phyloP scores from a whole-genome alignment of 2,329 filamentous ascomycete genomes.

The Apiospora pterosperma region DNA sequence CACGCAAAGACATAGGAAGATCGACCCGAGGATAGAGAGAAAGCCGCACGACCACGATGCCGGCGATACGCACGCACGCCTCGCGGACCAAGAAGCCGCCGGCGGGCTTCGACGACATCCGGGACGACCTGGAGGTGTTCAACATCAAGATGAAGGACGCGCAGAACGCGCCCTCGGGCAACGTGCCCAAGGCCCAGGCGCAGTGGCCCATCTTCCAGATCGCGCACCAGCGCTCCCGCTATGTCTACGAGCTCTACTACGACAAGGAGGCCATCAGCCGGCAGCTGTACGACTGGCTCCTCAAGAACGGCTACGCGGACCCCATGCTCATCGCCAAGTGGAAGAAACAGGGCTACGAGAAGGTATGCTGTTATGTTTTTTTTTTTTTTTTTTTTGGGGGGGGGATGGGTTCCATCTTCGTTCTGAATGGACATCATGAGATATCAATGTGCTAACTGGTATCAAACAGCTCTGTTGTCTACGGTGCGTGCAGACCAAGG shows the following conservation, averaged over 20 bases:
- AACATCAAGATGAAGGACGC: conserved; percentile 93
- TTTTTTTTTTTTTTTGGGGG: conserved; percentile 2
- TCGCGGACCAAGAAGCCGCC: conserved; percentile 80
- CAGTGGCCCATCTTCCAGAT: conserved; percentile 99
- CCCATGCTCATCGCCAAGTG: conserved; percentile 96
- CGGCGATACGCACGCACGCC: conserved; percentile 65
- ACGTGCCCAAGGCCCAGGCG: conserved; percentile 80
- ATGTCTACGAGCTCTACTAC: conserved; percentile 98
- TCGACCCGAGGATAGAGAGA: not conserved
- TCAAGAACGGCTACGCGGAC: conserved; percentile 97
- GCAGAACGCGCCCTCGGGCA: conserved; percentile 81
- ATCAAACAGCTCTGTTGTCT: conserved; percentile 76
- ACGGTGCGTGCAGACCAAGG: conserved; percentile 97
- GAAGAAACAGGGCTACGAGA: conserved; percentile 99
- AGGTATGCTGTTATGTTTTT: conserved; percentile 49
- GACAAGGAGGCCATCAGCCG: conserved; percentile 94
- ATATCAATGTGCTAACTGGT: conserved; percentile 19
- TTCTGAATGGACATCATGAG: no score
- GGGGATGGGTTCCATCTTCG: no score
- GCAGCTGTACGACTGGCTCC: conserved; percentile 87
- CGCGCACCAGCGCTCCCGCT: conserved; percentile 83
- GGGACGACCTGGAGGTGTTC: conserved; percentile 82
- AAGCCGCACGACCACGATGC: conserved; percentile 52
- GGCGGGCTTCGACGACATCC: conserved; percentile 83
- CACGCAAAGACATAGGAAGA: not conserved